Evolutionary conservation across 2,329 filamentous ascomycete species (phyloP), one percentile per base, ranked within the genome.

Genomic region (Diplocarpon mali): DNA sequence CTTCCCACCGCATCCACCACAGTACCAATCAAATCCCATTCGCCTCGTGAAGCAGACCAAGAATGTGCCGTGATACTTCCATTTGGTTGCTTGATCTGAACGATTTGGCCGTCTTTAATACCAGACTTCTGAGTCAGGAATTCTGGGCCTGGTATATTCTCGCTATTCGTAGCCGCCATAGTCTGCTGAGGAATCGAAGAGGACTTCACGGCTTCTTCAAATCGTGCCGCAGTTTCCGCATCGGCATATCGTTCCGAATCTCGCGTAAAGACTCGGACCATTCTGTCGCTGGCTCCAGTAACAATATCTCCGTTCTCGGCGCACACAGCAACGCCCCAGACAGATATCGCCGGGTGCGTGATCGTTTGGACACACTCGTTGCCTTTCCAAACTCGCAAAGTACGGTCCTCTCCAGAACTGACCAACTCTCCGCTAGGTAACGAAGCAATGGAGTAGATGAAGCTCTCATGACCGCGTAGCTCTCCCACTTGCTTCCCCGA

Each of bases 31-130:
- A 83, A 83, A 46, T 87, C 71, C 89, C 89, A 95, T 61, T 88
- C 78, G 72, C 50, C 81, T 72, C 52, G 75, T 55, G 57, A 42
- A 17, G 50, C 48, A 7, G 89, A 93, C 90, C 90, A 96, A 49
- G 85, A 80, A 60, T 96, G 86, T 8, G 89, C 88, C 4, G 84
- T 87, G 27, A 95, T 73, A 41, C 78, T 85, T 37, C 87, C 87
- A 58, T 94, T 81, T 7, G 75, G 68, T 62, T 95, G 84, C 47
- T 76, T 78, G 57, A 95, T 90, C 78, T 94, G 93, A 57, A 93
- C 83, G 5, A 95, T 84, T 60, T 98, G 90, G 0, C 92, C 92
- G 53, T 98, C 92, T 64, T 95, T 95, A n/a, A 85, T 92, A 3
- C 92, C 92, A 0, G 80, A 78, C 55, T 88, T 89, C 44, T 76